A percentile compares a stretch with the other conserved stretches of the same genome.
Conservation (phyloP, 129 eudicot species). For the Saussurea involucrata region DNA sequence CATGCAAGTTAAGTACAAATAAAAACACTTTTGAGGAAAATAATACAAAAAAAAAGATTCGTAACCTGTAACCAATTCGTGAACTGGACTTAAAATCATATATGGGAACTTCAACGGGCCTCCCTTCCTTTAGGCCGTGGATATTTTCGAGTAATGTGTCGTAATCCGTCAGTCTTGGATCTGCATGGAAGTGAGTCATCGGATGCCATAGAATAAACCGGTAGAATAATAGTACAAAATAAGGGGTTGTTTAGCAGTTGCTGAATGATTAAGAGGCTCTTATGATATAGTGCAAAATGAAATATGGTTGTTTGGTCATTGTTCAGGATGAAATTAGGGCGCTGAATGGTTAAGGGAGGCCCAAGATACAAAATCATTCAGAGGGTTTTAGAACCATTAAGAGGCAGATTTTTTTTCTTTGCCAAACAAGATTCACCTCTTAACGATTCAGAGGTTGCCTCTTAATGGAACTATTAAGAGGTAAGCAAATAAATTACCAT, state of each 20-base stretch:
- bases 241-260: too few relatives aligned
- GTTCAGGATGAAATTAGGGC: too few relatives aligned
- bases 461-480: too few relatives aligned
- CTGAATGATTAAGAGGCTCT: too few relatives aligned
- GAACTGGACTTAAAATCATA: slow-evolving; percentile 95
- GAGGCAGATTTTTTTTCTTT: too few relatives aligned
- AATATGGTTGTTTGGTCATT: too few relatives aligned
- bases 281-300: too few relatives aligned
- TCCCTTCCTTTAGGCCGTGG: slow-evolving; percentile 75
- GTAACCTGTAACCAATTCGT: slow-evolving; percentile 86
- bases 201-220: slow-evolving; percentile 1
- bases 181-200: slow-evolving; percentile 39
- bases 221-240: not conserved
- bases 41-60: not conserved
- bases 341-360: too few relatives aligned
- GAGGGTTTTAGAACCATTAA: too few relatives aligned
- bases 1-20: not conserved
- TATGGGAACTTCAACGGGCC: slow-evolving; percentile 80
- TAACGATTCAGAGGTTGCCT: too few relatives aligned
- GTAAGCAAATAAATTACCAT: slow-evolving; percentile 63
- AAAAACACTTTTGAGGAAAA: not conserved
- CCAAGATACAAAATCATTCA: too few relatives aligned
- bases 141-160: slow-evolving; percentile 91
- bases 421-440: too few relatives aligned
- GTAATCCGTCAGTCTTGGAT: slow-evolving; percentile 95